Conservation (phyloP, 257 asterid species). For the Plantago major region DNA sequence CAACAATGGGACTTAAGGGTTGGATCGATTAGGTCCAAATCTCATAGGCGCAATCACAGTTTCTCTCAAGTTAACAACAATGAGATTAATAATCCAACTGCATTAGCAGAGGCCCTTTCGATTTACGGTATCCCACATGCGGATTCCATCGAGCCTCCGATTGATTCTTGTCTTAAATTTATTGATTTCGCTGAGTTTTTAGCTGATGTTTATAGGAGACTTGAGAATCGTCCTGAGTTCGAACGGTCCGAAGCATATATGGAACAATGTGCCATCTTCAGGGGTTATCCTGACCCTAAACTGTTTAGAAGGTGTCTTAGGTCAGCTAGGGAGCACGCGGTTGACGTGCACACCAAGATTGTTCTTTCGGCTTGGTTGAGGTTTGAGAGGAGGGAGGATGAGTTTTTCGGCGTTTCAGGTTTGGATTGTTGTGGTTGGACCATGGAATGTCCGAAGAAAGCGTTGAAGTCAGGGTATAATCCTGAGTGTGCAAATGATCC, state of each 20-base stretch:
- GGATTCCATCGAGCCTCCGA: constrained; percentile 76
- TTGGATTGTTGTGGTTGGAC: constrained; percentile 82
- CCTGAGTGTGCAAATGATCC: constrained; percentile 72
- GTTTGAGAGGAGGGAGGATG: constrained; percentile 86
- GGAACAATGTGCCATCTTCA: constrained; percentile 75
- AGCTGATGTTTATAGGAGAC: constrained; percentile 56
- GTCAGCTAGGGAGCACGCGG: constrained; percentile 74
- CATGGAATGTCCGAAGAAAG: constrained; percentile 71
- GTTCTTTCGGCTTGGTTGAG: constrained; percentile 94
- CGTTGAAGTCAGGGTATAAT: constrained; percentile 70
- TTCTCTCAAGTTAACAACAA: constrained; percentile 38
- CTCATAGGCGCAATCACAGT: constrained; percentile 47
- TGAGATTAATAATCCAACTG: constrained; percentile 23
- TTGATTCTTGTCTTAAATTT: constrained; percentile 68
- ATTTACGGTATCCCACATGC: constrained; percentile 69
- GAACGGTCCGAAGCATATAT: constrained; percentile 55
- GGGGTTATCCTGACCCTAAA: constrained; percentile 75
- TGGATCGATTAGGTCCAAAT: constrained; percentile 57
- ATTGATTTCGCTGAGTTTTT: constrained; percentile 59
- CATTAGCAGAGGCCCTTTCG: constrained; percentile 55
- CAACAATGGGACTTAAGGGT: constrained; percentile 73
- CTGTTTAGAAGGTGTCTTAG: constrained; percentile 78
- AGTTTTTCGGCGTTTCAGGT: constrained; percentile 71
- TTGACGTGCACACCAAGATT: constrained; percentile 87
- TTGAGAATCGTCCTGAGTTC: constrained; percentile 46